These are phyloP conservation scores for Aspergillus sparsus DNA, from an alignment of 495 filamentous ascomycete genomes.

Conservation along the genomic window DNA sequence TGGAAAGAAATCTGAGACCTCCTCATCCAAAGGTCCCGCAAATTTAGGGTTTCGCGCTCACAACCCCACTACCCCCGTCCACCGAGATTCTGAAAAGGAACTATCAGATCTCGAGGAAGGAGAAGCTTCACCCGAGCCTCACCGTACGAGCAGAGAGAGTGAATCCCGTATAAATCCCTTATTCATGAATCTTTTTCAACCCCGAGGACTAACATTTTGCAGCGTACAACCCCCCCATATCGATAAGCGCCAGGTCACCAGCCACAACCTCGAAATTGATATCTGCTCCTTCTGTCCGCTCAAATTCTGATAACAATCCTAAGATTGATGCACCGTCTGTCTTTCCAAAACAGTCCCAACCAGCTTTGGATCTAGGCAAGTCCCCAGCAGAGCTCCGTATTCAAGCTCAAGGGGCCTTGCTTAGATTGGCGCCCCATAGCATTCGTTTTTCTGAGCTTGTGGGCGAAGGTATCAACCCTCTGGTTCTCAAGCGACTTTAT, in stretches of 20 bases:
- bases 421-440: conserved; percentile 62
- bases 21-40: background rate
- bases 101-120: conserved; percentile 32
- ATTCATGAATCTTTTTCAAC: background rate
- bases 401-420: conserved; percentile 68
- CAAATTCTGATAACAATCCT: conserved; percentile 3
- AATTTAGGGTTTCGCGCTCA: background rate
- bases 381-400: conserved; percentile 56
- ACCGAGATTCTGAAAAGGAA: background rate
- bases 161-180: conserved; percentile 39
- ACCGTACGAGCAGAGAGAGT: conserved; percentile 33
- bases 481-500: conserved; percentile 64
- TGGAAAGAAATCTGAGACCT: background rate
- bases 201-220: conserved; percentile 24
- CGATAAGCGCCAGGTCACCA: conserved; percentile 28
- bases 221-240: conserved; percentile 48
- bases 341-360: conserved; percentile 3
- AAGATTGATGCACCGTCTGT: conserved; percentile 1
- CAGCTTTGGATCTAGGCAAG: conserved; percentile 14
- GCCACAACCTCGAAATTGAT: background rate
- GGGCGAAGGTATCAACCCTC: conserved; percentile 68
- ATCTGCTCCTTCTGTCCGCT: background rate
- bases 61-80: background rate
- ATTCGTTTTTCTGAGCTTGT: conserved; percentile 69
- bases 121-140: conserved; percentile 31